Evolutionary conservation across 441 rosid genomes (phyloP).

Genomic region (Erodium trifolium): DNA sequence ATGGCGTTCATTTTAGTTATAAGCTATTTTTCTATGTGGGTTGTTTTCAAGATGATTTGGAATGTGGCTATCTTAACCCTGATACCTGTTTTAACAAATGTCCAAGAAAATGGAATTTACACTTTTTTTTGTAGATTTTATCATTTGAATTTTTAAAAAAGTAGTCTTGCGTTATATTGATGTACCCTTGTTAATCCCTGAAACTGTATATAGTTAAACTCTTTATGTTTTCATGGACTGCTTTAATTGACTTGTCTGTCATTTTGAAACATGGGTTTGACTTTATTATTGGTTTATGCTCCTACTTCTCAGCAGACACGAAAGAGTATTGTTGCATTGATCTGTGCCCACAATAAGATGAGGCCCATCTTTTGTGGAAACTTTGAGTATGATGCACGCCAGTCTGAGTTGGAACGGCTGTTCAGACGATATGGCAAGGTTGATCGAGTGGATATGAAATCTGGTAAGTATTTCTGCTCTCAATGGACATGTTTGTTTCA

Average conservation of each 20-base stretch:
- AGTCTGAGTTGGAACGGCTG: conserved; percentile 81
- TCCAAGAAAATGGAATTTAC: too few species aligned
- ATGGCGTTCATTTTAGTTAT: too few species aligned
- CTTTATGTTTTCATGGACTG: not conserved
- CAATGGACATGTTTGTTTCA: not conserved
- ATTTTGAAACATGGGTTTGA: not conserved
- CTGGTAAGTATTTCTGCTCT: conserved; percentile 34
- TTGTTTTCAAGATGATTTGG: too few species aligned
- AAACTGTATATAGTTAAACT: not conserved
- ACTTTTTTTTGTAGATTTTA: not conserved
- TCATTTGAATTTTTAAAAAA: too few species aligned
- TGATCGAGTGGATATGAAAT: conserved; percentile 92
- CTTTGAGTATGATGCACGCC: conserved; percentile 92
- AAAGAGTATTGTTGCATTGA: not conserved
- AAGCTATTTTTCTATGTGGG: too few species aligned
- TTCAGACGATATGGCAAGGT: conserved; percentile 81
- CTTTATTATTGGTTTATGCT: not conserved
- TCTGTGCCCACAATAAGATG: conserved; percentile 34
- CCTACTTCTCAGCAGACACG: not conserved
- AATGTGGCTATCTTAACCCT: too few species aligned
- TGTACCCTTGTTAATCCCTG: too few species aligned
- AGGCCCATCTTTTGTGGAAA: conserved; percentile 21
- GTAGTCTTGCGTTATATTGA: too few species aligned
- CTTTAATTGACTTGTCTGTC: not conserved
- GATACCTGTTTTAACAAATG: not conserved